Percentiles rank a stretch among this genome's conserved stretches.
Evolutionary conservation across 2,329 filamentous ascomycete genomes (phyloP).

Genomic region (Calonectria hawksworthii): DNA sequence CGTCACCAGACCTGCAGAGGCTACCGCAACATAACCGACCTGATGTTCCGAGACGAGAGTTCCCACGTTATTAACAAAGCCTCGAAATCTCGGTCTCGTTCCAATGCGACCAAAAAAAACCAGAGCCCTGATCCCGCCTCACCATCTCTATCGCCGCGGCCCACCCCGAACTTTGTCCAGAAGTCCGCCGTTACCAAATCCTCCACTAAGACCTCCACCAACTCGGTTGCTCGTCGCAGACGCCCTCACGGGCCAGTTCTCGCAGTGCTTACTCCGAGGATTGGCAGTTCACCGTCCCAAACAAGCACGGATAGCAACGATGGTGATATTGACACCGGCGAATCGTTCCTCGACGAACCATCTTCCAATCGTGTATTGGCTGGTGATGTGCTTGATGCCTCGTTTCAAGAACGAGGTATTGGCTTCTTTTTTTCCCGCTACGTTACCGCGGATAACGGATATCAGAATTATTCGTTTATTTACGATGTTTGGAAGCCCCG

Average conservation of each 20-base stretch:
- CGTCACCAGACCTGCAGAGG: constrained; percentile 66
- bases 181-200: constrained; percentile 20
- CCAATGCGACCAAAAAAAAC: constrained; percentile 42
- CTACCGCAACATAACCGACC: constrained; percentile 67
- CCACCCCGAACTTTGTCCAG: constrained; percentile 13
- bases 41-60: constrained; percentile 72
- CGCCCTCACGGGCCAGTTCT: constrained; percentile 40
- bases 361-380: constrained; percentile 35
- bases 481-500: constrained; percentile 66
- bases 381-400: constrained; percentile 29
- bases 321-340: constrained; percentile 19
- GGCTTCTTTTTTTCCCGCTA: constrained; percentile 67
- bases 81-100: constrained; percentile 50
- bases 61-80: constrained; percentile 68
- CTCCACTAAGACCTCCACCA: constrained; percentile 8
- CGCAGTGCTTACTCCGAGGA: constrained; percentile 41
- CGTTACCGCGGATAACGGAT: constrained; percentile 61
- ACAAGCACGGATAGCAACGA: constrained; percentile 36
- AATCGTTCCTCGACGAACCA: constrained; percentile 29
- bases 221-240: constrained; percentile 19
- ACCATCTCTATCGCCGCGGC: constrained; percentile 34
- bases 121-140: constrained; percentile 32
- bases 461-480: constrained; percentile 67
- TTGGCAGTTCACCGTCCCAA: constrained; percentile 41
- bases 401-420: constrained; percentile 59